phyloP scores from a whole-genome alignment of 129 eudicot species.

The Artemisia annua region DNA sequence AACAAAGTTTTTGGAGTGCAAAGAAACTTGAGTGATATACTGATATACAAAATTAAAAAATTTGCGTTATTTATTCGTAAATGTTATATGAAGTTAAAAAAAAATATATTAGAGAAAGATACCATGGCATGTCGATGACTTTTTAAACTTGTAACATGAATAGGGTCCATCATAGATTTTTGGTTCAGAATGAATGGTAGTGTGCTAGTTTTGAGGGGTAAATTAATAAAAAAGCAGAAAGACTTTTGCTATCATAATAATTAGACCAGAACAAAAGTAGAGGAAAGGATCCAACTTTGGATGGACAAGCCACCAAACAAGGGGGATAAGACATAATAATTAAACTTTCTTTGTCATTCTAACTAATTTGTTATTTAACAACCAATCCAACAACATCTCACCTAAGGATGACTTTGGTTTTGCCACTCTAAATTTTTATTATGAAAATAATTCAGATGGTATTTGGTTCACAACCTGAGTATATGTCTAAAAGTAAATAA shows the following conservation, averaged over 20 bases:
- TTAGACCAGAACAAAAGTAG: background rate
- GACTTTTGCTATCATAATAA: constrained; percentile 10
- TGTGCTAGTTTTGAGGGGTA: constrained; percentile 24
- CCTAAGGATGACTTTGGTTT: constrained; percentile 37
- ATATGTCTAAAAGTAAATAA: background rate
- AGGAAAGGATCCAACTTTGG: constrained; percentile 4
- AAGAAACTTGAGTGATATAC: too few species aligned
- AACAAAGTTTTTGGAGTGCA: too few species aligned
- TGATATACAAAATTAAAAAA: too few species aligned
- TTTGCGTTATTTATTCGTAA: too few species aligned
- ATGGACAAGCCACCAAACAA: constrained; percentile 45
- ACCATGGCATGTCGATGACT: background rate
- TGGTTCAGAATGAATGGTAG: constrained; percentile 17
- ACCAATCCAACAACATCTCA: constrained; percentile 29
- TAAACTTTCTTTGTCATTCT: constrained; percentile 35
- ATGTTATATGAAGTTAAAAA: too few species aligned
- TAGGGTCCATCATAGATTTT: constrained; percentile 18
- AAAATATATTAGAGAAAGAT: too few species aligned
- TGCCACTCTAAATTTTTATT: background rate
- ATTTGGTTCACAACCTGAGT: background rate
- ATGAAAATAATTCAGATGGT: too few species aligned
- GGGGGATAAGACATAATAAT: constrained; percentile 32
- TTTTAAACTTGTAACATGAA: constrained; percentile 11
- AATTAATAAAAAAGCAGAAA: constrained; percentile 7
- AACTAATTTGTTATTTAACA: constrained; percentile 35